Conservation (phyloP, 2,329 filamentous ascomycete species). For the Cercospora zeae-maydis region DNA sequence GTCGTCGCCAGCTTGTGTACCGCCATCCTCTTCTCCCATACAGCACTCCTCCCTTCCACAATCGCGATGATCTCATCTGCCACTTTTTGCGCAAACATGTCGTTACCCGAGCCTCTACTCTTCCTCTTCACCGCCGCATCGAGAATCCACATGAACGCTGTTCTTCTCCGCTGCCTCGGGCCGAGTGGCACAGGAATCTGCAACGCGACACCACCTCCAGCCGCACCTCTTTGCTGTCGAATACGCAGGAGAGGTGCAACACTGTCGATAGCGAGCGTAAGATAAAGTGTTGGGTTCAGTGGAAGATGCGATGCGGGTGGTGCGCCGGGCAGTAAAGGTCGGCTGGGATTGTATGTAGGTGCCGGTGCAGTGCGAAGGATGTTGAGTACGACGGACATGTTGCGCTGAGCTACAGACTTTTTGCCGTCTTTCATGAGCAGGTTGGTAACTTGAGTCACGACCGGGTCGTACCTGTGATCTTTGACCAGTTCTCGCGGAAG, state of each 20-base stretch:
- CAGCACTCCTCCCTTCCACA: slow-evolving; percentile 75
- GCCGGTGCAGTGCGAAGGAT: slow-evolving; percentile 78
- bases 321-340: slow-evolving; percentile 67
- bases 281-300: slow-evolving; percentile 83
- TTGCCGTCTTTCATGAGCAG: slow-evolving; percentile 90
- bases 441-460: slow-evolving; percentile 83
- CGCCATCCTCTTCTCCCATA: slow-evolving; percentile 76
- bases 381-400: slow-evolving; percentile 79
- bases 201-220: slow-evolving; percentile 79
- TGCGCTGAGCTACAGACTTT: slow-evolving; percentile 83
- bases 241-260: slow-evolving; percentile 85
- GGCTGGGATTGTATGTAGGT: slow-evolving; percentile 68
- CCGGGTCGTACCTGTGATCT: slow-evolving; percentile 78
- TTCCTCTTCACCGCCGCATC: slow-evolving; percentile 75
- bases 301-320: slow-evolving; percentile 77
- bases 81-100: slow-evolving; percentile 71
- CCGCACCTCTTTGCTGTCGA: slow-evolving; percentile 68
- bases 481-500: slow-evolving; percentile 62
- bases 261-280: slow-evolving; percentile 86
- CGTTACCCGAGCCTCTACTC: slow-evolving; percentile 66
- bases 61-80: slow-evolving; percentile 84
- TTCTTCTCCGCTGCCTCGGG: slow-evolving; percentile 69
- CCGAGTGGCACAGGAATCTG: slow-evolving; percentile 77
- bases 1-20: slow-evolving; percentile 79
- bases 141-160: slow-evolving; percentile 85